Evolutionary conservation across 1,284 basidiomycete genomes (phyloP).

Genomic region (Heliocybe sulcata): DNA sequence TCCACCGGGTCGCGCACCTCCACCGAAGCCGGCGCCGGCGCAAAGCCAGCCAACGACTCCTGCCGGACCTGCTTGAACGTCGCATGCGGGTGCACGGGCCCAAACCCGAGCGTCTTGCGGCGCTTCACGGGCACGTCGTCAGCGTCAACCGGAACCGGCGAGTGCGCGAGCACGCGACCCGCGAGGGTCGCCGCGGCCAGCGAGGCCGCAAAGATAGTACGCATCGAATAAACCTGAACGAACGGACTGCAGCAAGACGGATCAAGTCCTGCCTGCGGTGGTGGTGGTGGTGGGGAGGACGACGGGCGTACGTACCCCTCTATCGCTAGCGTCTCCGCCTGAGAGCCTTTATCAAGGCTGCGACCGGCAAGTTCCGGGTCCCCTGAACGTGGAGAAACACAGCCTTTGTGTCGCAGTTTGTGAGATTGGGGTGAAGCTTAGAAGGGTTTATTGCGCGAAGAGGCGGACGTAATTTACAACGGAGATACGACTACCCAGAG

Average conservation of each 20-base stretch:
- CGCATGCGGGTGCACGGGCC: constrained; percentile 67
- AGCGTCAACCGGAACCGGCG: neutral
- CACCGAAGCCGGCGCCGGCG: constrained; percentile 26
- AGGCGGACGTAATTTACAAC: neutral
- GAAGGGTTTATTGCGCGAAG: too few species aligned
- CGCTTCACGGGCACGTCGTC: constrained; percentile 26
- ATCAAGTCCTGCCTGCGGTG: neutral
- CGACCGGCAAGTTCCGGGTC: neutral
- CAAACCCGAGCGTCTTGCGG: constrained; percentile 79
- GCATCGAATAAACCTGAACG: constrained; percentile 18
- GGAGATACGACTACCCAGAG: neutral
- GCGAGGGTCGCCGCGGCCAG: constrained; percentile 29
- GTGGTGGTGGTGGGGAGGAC: neutral
- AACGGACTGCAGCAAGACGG: neutral
- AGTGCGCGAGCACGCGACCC: constrained; percentile 21
- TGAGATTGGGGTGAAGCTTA: neutral
- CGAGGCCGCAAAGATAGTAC: constrained; percentile 22
- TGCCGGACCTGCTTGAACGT: constrained; percentile 52
- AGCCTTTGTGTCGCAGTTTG: neutral
- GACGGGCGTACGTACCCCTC: neutral
- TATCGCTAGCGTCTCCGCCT: neutral
- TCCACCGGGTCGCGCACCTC: constrained; percentile 38
- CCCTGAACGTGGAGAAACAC: too few species aligned
- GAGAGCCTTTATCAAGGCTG: neutral
- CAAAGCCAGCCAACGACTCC: constrained; percentile 33